Evolutionary conservation across 805 yeast genomes (phyloP).

Genomic region (Starmerella stigmatis): DNA sequence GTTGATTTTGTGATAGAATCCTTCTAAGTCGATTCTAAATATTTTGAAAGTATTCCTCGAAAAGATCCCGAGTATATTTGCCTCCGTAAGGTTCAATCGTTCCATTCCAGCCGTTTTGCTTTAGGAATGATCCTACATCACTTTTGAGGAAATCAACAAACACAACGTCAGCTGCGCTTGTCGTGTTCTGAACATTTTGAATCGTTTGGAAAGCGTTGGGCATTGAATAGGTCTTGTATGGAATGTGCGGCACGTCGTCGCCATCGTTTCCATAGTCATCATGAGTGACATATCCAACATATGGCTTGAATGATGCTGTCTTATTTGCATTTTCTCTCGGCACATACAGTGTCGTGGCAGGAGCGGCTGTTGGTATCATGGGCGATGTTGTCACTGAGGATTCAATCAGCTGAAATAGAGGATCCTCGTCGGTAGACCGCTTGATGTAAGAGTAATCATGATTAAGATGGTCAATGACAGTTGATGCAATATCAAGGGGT

Average conservation of each 20-base stretch:
- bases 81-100: slow-evolving; percentile 9
- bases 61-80: slow-evolving; percentile 11
- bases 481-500: slow-evolving; percentile 47
- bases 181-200: slow-evolving; percentile 26
- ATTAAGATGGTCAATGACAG: slow-evolving; percentile 49
- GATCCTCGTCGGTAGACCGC: background rate
- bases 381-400: background rate
- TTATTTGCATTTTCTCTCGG: background rate
- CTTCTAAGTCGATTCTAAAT: too few relatives aligned
- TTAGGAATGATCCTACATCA: slow-evolving; percentile 38
- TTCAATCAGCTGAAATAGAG: background rate
- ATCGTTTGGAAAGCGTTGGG: slow-evolving; percentile 67
- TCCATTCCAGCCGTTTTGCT: slow-evolving; percentile 17
- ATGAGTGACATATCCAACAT: slow-evolving; percentile 59
- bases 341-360: background rate
- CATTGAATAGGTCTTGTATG: slow-evolving; percentile 45
- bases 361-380: background rate
- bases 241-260: slow-evolving; percentile 61
- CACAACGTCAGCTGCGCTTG: slow-evolving; percentile 36
- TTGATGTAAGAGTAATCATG: slow-evolving; percentile 18
- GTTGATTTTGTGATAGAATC: too few relatives aligned
- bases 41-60: slow-evolving; percentile 9
- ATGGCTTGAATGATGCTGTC: background rate
- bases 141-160: slow-evolving; percentile 63
- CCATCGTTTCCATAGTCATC: slow-evolving; percentile 83